These are phyloP conservation scores for Euryodendron excelsum DNA, from an alignment of 148 eudicot genomes.

Conservation along the genomic window DNA sequence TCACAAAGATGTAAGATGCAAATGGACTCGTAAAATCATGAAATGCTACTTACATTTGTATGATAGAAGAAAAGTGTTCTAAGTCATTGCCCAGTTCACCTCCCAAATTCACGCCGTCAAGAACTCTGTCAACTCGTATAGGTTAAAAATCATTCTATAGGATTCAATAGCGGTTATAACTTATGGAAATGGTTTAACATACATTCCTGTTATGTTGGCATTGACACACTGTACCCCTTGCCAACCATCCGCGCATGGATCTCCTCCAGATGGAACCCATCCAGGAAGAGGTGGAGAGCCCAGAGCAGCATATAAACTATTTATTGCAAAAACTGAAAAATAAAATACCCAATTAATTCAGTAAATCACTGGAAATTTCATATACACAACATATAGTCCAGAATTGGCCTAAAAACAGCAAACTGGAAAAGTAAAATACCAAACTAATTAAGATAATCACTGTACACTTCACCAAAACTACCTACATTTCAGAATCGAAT, in stretches of 20 bases:
- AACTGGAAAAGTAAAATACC: background rate
- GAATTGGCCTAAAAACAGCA: background rate
- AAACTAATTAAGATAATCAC: background rate
- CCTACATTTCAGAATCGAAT: no score
- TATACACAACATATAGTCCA: background rate
- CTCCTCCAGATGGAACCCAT: conserved; percentile 87
- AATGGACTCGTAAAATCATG: background rate
- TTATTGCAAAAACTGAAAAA: conserved; percentile 69
- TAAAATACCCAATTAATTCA: conserved; percentile 17
- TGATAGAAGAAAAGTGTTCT: conserved; percentile 61
- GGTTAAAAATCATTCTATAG: background rate
- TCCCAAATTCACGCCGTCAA: conserved; percentile 61
- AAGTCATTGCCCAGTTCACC: conserved; percentile 61
- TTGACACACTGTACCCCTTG: conserved; percentile 94
- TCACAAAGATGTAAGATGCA: no score
- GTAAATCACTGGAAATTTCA: background rate
- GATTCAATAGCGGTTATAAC: background rate
- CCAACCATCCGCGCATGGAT: conserved; percentile 87
- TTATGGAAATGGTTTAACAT: conserved; percentile 19
- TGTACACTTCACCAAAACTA: no score
- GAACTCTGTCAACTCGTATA: conserved; percentile 48
- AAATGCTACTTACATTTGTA: conserved; percentile 59
- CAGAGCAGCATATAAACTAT: conserved; percentile 74
- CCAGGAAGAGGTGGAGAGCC: conserved; percentile 70
- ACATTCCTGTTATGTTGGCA: conserved; percentile 81